phyloP scores from a whole-genome alignment of 495 filamentous ascomycete species.

The Trichoderma orchidacearum region DNA sequence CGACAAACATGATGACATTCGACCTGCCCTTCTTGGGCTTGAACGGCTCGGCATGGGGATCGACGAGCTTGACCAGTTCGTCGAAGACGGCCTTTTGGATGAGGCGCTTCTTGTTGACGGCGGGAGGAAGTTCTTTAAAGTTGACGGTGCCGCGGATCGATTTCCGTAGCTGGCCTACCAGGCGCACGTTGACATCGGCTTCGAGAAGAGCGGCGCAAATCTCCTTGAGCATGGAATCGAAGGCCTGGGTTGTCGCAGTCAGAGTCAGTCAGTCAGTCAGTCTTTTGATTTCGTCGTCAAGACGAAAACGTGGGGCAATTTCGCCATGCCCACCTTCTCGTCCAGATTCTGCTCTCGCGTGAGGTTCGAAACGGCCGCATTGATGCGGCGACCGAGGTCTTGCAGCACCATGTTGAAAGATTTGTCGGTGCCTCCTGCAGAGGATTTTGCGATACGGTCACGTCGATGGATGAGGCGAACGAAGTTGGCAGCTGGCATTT shows the following conservation, averaged over 20 bases:
- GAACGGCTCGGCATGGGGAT: constrained; percentile 91
- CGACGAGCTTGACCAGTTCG: constrained; percentile 86
- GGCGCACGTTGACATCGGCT: constrained; percentile 89
- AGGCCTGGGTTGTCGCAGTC: constrained; percentile 66
- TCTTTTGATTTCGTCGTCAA: not conserved
- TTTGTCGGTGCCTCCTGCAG: constrained; percentile 4
- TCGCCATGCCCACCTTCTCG: constrained; percentile 58
- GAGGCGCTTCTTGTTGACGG: constrained; percentile 91
- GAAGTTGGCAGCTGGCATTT: not conserved
- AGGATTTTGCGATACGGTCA: not conserved
- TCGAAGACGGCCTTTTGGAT: constrained; percentile 99
- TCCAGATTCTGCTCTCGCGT: constrained; percentile 84
- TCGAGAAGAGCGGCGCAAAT: constrained; percentile 88
- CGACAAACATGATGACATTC: constrained; percentile 99
- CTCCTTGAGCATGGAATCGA: constrained; percentile 96
- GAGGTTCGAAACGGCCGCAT: constrained; percentile 86
- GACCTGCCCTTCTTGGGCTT: constrained; percentile 92
- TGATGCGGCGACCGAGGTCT: constrained; percentile 97
- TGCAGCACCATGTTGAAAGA: constrained; percentile 75
- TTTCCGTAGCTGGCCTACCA: constrained; percentile 86
- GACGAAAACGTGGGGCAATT: not conserved
- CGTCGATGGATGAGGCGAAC: not conserved
- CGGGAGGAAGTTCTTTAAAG: constrained; percentile 76
- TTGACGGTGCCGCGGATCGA: constrained; percentile 85
- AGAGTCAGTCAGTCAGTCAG: not conserved